phyloP scores from a whole-genome alignment of 345 rosid species.

The Camelina laxa region DNA sequence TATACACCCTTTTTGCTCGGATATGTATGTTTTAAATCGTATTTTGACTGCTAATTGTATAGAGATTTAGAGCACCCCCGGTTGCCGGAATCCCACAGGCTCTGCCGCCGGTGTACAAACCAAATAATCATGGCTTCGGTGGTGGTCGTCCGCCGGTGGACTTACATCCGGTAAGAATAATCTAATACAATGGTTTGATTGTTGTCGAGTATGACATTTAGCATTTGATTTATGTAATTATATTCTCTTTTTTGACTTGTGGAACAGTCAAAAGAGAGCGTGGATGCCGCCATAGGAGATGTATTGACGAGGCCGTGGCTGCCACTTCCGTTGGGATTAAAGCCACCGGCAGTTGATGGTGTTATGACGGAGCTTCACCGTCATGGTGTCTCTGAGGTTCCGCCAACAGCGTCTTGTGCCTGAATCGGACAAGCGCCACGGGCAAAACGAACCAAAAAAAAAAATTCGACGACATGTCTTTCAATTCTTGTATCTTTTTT shows the following conservation, averaged over 20 bases:
- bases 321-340: slow-evolving; percentile 82
- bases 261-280: slow-evolving; percentile 66
- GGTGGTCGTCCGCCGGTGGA: slow-evolving; percentile 55
- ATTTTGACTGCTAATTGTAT: not conserved
- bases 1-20: not conserved
- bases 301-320: slow-evolving; percentile 80
- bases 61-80: slow-evolving; percentile 59
- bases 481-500: slow-evolving; percentile 4
- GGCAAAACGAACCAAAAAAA: slow-evolving; percentile 21
- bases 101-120: slow-evolving; percentile 47
- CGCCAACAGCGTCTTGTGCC: slow-evolving; percentile 50
- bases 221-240: slow-evolving; percentile 2
- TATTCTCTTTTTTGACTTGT: not conserved
- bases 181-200: slow-evolving; percentile 10
- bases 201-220: slow-evolving; percentile 25
- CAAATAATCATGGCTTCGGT: slow-evolving; percentile 40
- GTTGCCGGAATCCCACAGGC: slow-evolving; percentile 65
- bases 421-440: slow-evolving; percentile 27
- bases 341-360: slow-evolving; percentile 72
- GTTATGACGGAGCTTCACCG: slow-evolving; percentile 75
- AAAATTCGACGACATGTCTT: slow-evolving; percentile 49
- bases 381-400: slow-evolving; percentile 69
- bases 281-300: slow-evolving; percentile 77
- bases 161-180: slow-evolving; percentile 65
- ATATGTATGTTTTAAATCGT: not conserved